A percentile compares a stretch with the other conserved stretches of the same genome.
phyloP scores from a whole-genome alignment of 176 grass and related monocot species.

The Tuctoria greenei region DNA sequence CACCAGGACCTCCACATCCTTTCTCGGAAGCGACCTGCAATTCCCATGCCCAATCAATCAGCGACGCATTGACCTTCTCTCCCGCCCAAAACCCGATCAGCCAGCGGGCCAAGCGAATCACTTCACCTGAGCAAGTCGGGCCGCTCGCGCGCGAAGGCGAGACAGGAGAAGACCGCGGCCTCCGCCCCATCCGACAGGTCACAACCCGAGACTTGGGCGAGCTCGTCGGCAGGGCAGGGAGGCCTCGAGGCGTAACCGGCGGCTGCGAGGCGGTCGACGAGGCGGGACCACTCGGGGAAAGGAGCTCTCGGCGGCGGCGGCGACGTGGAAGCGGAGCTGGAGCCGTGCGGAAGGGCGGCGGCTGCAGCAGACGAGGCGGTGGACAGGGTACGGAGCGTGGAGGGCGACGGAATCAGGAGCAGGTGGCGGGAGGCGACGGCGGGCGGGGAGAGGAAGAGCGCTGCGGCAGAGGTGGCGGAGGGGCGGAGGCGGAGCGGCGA shows the following conservation, averaged over 20 bases:
- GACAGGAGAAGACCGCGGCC: slow-evolving; percentile 44
- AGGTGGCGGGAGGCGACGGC: slow-evolving; percentile 30
- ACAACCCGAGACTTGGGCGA: slow-evolving; percentile 16
- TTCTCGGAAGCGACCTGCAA: slow-evolving; percentile 61
- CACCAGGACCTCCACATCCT: slow-evolving; percentile 71
- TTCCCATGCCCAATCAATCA: neutral
- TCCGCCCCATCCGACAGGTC: slow-evolving; percentile 50
- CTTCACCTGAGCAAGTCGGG: slow-evolving; percentile 74
- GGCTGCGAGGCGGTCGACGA: slow-evolving; percentile 55
- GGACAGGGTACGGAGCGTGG: slow-evolving; percentile 20
- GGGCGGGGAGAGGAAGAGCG: slow-evolving; percentile 45
- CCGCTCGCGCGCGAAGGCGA: slow-evolving; percentile 71
- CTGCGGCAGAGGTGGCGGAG: slow-evolving; percentile 27
- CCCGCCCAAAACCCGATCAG: neutral
- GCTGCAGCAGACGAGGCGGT: slow-evolving; percentile 21
- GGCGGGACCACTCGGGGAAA: slow-evolving; percentile 68
- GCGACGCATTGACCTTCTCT: neutral
- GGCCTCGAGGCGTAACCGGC: slow-evolving; percentile 44
- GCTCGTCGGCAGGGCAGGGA: slow-evolving; percentile 20
- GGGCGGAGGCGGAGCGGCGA: slow-evolving; percentile 50
- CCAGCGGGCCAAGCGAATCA: neutral
- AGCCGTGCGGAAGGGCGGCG: slow-evolving; percentile 23
- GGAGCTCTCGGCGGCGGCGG: neutral
- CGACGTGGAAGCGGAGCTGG: neutral
- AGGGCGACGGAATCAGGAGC: slow-evolving; percentile 18